Conservation (phyloP, 768 basidiomycete genomes). For the Auricularia auricula-judae region DNA sequence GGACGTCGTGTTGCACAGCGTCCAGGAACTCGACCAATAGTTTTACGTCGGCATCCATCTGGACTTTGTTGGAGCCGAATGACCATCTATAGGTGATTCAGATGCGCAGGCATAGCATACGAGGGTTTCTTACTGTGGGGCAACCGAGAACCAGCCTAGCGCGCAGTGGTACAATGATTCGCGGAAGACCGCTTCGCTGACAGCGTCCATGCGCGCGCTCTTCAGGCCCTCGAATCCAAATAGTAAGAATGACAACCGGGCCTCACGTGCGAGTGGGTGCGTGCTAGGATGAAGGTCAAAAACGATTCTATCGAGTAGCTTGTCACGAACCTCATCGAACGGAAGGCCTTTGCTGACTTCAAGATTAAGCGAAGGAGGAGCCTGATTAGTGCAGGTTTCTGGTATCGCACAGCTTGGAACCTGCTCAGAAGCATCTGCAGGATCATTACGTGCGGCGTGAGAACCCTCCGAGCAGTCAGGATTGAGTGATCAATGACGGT, state of each 20-base stretch:
- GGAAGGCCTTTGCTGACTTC: slow-evolving; percentile 61
- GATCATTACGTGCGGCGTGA: slow-evolving; percentile 75
- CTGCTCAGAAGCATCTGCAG: slow-evolving; percentile 85
- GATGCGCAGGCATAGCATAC: neutral
- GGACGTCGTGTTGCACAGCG: slow-evolving; percentile 62
- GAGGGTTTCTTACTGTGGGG: slow-evolving; percentile 64
- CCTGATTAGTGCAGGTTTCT: slow-evolving; percentile 72
- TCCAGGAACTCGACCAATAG: slow-evolving; percentile 75
- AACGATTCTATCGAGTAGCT: neutral
- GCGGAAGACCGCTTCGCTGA: slow-evolving; percentile 66
- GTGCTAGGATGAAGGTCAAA: slow-evolving; percentile 40
- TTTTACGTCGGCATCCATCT: slow-evolving; percentile 81
- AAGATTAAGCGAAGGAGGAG: slow-evolving; percentile 77
- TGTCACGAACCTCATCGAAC: slow-evolving; percentile 55
- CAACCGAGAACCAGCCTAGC: slow-evolving; percentile 85
- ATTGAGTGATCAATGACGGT: slow-evolving; percentile 65
- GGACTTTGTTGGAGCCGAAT: slow-evolving; percentile 86
- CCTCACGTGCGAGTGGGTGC: slow-evolving; percentile 83
- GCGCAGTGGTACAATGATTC: slow-evolving; percentile 69
- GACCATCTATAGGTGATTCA: slow-evolving; percentile 59
- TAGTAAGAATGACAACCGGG: slow-evolving; percentile 78
- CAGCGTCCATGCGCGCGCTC: slow-evolving; percentile 75
- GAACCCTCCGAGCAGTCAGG: slow-evolving; percentile 56
- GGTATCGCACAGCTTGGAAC: slow-evolving; percentile 87
- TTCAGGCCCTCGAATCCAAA: slow-evolving; percentile 90